Base-by-base conservation (phyloP, 768 basidiomycete species). In the Gloeophyllum trabeum region DNA sequence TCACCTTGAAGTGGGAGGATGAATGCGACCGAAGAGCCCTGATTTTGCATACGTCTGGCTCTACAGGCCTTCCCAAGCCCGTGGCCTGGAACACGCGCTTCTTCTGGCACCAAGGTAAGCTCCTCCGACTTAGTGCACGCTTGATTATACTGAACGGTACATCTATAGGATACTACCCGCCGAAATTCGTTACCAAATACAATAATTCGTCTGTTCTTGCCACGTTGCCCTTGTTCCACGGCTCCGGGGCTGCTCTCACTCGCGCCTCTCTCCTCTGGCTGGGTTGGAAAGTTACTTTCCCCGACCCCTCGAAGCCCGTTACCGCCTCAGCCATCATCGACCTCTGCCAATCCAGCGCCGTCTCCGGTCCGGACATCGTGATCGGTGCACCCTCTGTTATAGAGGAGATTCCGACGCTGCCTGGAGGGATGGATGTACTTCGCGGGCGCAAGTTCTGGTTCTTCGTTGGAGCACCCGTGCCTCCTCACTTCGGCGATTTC, bases 351-450 rank as follows among this genome's bases (percentile, higher is more conserved):
- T 35, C 23, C 35, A 24, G 20, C 36, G 34, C 20, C 18, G 26
- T 2, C 25, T 35, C n/a, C n/a, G n/a, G n/a, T n/a, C 42, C 42
- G 10, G 35, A 43, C 22, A 25, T 43, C 34, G 42, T 43, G 14
- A 43, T 43, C 34, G 42, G 42, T 6, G 42, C 42, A 12, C 42
- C 42, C 3, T 43, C 42, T 10, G 42, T 43, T 16, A 43, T 43
- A 32, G 42, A 43, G 42, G 42, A 43, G 42, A 13, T 43, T 21
- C 30, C 35, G 3, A 5, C 35, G 14, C 21, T 43, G 23, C 35
- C 34, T 19, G 42, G 42, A 4, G 42, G 42, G 6, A 24, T 35
- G 36, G 42, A 43, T n/a, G 42, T 37, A 20, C 32, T 43, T 24
- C 34, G 36, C 4, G 19, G 18, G 35, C 10, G 42, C 10, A 20